These are phyloP conservation scores for Arthrobotrys entomopaga DNA, from an alignment of 2,329 filamentous ascomycete species.

Conservation along the genomic window DNA sequence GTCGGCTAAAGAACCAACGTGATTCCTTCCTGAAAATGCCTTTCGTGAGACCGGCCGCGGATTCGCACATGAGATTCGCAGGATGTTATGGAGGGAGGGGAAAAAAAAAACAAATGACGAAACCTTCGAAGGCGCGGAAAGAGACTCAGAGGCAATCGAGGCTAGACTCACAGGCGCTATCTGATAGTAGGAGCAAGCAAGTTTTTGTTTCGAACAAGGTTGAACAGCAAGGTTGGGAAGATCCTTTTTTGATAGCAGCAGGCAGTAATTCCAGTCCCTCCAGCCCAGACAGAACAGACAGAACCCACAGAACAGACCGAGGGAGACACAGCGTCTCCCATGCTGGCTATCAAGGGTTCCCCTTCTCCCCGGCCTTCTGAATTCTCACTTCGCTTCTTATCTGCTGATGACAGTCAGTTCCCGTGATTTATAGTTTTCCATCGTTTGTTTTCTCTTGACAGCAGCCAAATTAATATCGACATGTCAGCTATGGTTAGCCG, in stretches of 20 bases:
- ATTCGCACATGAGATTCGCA: slow-evolving; percentile 10
- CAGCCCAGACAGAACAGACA: slow-evolving; percentile 24
- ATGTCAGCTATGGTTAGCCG: slow-evolving; percentile 38
- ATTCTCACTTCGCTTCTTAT: slow-evolving; percentile 35
- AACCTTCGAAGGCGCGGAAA: too few relatives aligned
- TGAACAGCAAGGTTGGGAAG: slow-evolving; percentile 24
- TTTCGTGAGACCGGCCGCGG: not conserved
- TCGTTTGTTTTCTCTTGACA: slow-evolving; percentile 16
- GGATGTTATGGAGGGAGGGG: slow-evolving; percentile 4
- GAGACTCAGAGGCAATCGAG: too few relatives aligned
- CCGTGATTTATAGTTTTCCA: slow-evolving; percentile 50
- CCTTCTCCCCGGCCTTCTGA: slow-evolving; percentile 22
- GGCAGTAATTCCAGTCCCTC: slow-evolving; percentile 15
- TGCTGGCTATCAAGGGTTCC: slow-evolving; percentile 12
- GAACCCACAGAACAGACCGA: not conserved
- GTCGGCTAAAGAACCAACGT: slow-evolving; percentile 43
- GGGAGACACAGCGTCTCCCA: slow-evolving; percentile 31
- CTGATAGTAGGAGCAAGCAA: too few relatives aligned
- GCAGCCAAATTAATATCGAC: not conserved
- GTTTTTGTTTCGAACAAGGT: slow-evolving; percentile 20
- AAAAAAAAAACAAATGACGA: not conserved
- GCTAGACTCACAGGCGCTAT: too few relatives aligned
- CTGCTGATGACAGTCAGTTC: slow-evolving; percentile 52
- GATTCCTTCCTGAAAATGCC: slow-evolving; percentile 11
- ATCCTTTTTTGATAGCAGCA: slow-evolving; percentile 39